These are phyloP conservation scores for Rhodotorula mucilaginosa DNA, from an alignment of 1,284 basidiomycete species.

Conservation along the genomic window DNA sequence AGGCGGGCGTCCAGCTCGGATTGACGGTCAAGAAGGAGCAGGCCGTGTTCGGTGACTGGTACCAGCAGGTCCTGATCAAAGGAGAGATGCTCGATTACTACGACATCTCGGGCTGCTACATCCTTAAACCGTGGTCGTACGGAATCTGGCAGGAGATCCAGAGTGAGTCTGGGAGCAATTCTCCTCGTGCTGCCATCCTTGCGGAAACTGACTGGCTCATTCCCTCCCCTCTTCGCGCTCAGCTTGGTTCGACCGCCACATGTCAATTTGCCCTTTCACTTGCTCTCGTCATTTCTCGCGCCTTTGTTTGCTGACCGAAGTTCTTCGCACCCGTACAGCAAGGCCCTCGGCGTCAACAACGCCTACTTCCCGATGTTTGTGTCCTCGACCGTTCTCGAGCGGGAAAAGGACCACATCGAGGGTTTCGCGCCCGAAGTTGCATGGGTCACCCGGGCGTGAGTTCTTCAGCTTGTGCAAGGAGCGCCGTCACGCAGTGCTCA, in stretches of 20 bases:
- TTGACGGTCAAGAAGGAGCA: constrained; percentile 87
- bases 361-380: constrained; percentile 99
- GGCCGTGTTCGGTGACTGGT: constrained; percentile 89
- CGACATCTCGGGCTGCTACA: constrained; percentile 97
- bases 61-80: constrained; percentile 95
- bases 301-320: constrained; percentile 39
- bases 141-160: constrained; percentile 96
- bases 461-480: constrained; percentile 36
- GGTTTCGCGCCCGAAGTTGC: constrained; percentile 99
- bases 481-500: background rate
- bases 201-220: constrained; percentile 1
- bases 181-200: background rate
- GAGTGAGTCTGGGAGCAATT: constrained; percentile 54
- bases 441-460: constrained; percentile 95
- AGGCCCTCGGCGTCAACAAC: constrained; percentile 92
- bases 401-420: constrained; percentile 98
- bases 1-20: constrained; percentile 84
- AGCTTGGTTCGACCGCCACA: constrained; percentile 81
- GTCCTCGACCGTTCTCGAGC: constrained; percentile 84
- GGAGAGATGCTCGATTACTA: constrained; percentile 99
- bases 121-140: constrained; percentile 96
- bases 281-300: too few relatives aligned
- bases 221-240: background rate
- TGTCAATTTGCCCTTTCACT: constrained; percentile 3
- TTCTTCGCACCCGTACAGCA: constrained; percentile 61